Conservation (phyloP, 345 rosid species). For the Citrus inodora region DNA sequence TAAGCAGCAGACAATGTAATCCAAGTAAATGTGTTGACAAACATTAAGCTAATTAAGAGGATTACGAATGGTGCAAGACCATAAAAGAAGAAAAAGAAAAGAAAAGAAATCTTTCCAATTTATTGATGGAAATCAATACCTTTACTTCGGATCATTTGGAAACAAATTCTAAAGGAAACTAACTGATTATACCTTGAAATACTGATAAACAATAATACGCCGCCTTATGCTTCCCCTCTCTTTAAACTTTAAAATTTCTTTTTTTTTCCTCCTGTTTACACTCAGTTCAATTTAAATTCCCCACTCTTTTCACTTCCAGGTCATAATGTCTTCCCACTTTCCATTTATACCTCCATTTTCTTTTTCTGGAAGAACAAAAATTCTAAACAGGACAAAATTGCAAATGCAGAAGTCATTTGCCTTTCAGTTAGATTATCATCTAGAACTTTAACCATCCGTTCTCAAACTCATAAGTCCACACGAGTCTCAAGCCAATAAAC, state of each 20-base stretch:
- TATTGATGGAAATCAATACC: not conserved
- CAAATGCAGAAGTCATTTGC: not conserved
- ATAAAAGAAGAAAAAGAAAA: not conserved
- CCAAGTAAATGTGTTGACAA: not conserved
- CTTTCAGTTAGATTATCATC: not conserved
- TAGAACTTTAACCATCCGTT: not conserved
- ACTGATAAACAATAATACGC: not conserved
- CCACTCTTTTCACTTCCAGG: not conserved
- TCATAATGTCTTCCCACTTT: not conserved
- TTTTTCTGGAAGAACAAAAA: not conserved
- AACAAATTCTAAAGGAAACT: not conserved
- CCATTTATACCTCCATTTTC: not conserved
- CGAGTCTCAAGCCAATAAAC: not conserved
- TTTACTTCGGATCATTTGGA: not conserved
- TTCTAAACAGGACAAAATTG: not conserved
- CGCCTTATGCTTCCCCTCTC: not conserved
- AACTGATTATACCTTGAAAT: not conserved
- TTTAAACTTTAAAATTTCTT: not conserved
- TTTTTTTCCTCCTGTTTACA: not conserved
- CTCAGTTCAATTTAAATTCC: not conserved
- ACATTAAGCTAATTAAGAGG: not conserved
- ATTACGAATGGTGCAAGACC: not conserved
- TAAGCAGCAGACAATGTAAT: not conserved
- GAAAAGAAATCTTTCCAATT: not conserved
- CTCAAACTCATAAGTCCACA: not conserved